Base-by-base conservation (phyloP, 208 protist species). In the Crithidia fasciculata region DNA sequence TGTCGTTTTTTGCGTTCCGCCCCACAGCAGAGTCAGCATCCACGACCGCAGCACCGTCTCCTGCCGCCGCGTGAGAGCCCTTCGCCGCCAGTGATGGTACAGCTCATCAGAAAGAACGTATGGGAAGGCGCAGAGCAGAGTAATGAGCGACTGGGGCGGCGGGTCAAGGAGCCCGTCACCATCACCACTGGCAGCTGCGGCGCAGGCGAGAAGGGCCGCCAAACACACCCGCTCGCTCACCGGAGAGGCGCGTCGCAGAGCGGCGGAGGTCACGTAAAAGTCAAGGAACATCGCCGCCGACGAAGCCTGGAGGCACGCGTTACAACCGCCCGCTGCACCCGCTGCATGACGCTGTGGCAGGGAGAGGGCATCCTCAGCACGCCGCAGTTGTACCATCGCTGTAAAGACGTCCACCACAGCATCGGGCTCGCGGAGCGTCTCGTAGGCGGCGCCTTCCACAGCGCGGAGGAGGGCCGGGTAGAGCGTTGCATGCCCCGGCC, bases 201-300 rank as follows among this genome's bases (percentile, higher is more conserved):
- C 59, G 49, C 74, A 80, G 40, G 74, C 74, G 19, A 80, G 55
- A 12, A 80, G 54, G 8, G 74, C 74, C 2, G 68, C 74, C 36
- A 74, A 19, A 37, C 74, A 74, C 9, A 80, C 74, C 61, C 57
- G 61, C 49, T 58, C 66, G 61, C 41, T 69, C 45, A 64, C 67
- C 43, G 67, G 74, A 2, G 68, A 62, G 5, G 56, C 44, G 3
- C 74, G 67, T 19, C 74, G 74, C 61, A 80, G 60, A 12, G 54
- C 43, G 50, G 47, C 37, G 0, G 74, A 80, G 40, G 28, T 45
- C 54, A 70, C 52, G 52, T 80, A 80, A 19, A 80, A 80, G 40
- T 41, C 5, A 13, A 80, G 62, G 52, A 80, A 74, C 28, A 57
- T 60, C 40, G 62, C 61, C 60, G 53, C 68, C 13, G 74, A 41